Evolutionary conservation across 192 early-diverging fungal species (phyloP).

Genomic region (Haplosporangium gracile): DNA sequence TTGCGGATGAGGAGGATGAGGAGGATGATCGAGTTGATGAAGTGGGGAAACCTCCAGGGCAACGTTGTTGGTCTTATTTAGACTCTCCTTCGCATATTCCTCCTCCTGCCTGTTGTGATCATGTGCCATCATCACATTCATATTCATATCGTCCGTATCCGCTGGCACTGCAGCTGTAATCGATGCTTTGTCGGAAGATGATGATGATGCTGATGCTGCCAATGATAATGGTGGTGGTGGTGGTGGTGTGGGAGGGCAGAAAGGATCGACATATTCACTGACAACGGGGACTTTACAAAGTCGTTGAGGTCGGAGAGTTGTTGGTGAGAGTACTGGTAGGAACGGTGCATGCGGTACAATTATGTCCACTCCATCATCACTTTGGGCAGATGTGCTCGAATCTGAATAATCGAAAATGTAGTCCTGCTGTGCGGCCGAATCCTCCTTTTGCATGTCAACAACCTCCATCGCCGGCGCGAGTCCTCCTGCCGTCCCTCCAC

Average conservation of each 20-base stretch:
- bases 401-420: neutral
- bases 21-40: neutral
- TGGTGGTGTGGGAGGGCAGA: neutral
- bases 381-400: neutral
- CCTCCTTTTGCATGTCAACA: neutral
- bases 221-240: neutral
- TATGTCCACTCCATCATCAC: neutral
- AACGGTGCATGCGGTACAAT: slow-evolving; percentile 8
- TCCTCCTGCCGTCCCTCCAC: neutral
- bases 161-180: neutral
- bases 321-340: neutral
- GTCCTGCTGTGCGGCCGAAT: neutral
- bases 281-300: slow-evolving; percentile 9
- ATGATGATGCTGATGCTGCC: neutral
- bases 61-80: neutral
- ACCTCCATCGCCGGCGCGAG: neutral
- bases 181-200: neutral
- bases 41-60: neutral
- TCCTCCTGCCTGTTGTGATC: neutral
- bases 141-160: neutral
- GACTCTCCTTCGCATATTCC: neutral
- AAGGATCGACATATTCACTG: neutral
- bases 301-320: neutral
- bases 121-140: neutral
- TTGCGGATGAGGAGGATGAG: too few relatives aligned